Evolutionary conservation across 306 rosid species (phyloP).

Genomic region (Luffa aegyptiaca): DNA sequence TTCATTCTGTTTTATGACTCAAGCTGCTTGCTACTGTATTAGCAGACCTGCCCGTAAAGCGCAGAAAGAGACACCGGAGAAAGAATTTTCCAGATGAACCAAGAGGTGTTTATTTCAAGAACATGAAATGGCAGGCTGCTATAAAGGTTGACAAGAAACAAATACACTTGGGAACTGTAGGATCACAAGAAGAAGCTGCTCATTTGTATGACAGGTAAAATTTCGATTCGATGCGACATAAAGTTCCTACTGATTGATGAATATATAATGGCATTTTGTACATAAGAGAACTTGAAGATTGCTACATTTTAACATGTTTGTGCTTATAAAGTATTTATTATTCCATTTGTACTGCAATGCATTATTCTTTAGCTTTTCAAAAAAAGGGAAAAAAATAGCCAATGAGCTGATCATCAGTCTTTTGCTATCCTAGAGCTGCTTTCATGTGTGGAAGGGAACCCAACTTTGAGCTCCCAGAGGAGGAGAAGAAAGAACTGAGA

Average conservation of each 20-base stretch:
- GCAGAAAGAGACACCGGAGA: constrained; percentile 79
- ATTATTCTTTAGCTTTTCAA: not conserved
- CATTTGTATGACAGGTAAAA: constrained; percentile 76
- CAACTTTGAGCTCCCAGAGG: constrained; percentile 71
- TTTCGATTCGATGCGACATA: not conserved
- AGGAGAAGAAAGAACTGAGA: constrained; percentile 61
- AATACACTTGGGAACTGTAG: constrained; percentile 87
- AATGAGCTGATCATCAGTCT: not conserved
- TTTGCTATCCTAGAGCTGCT: constrained; percentile 55
- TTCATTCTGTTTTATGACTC: not conserved
- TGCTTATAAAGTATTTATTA: not conserved
- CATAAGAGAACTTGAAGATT: not conserved
- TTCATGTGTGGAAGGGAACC: constrained; percentile 99
- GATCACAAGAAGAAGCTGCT: constrained; percentile 92
- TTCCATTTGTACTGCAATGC: not conserved
- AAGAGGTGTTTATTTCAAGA: constrained; percentile 93
- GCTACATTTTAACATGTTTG: not conserved
- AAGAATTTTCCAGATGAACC: constrained; percentile 57
- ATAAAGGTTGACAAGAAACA: constrained; percentile 97
- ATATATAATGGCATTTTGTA: not conserved
- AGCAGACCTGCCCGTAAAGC: constrained; percentile 67
- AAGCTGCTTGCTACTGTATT: not conserved
- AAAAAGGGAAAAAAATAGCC: not conserved
- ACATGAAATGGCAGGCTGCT: constrained; percentile 99
- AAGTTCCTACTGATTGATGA: not conserved